Evolutionary conservation across 1,139 yeast genomes (phyloP).

Genomic region (Blastobotrys arbuscula): DNA sequence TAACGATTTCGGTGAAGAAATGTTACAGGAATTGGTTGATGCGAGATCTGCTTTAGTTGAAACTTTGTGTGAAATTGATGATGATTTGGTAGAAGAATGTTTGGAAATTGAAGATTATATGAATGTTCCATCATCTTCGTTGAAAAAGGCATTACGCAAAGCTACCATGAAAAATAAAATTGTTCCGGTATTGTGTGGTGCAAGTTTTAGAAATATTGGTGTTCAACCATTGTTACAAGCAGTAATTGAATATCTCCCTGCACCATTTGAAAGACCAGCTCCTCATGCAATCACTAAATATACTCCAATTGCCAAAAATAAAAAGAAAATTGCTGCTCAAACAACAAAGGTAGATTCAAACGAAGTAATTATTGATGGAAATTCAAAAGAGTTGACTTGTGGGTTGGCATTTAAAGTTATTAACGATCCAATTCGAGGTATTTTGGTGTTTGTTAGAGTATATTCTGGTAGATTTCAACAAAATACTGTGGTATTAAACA

Average conservation of each 20-base stretch:
- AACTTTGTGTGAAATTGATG: conserved; percentile 77
- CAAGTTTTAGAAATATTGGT: conserved; percentile 88
- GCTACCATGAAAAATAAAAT: conserved; percentile 55
- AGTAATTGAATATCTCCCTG: conserved; percentile 67
- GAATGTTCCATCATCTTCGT: conserved; percentile 44
- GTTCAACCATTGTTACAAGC: conserved; percentile 93
- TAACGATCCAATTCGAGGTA: conserved; percentile 73
- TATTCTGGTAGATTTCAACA: conserved; percentile 72
- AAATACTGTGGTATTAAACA: conserved; percentile 58
- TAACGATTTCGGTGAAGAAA: conserved; percentile 30
- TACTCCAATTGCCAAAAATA: conserved; percentile 6
- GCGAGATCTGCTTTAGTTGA: conserved; percentile 78
- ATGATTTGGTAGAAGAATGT: conserved; percentile 66
- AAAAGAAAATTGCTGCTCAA: conserved; percentile 19
- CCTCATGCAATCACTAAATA: conserved; percentile 43
- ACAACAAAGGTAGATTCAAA: conserved; percentile 29
- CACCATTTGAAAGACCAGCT: conserved; percentile 59
- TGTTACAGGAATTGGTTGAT: conserved; percentile 44
- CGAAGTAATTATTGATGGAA: conserved; percentile 46
- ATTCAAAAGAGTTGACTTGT: conserved; percentile 56
- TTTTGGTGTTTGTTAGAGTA: conserved; percentile 80
- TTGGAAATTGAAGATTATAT: conserved; percentile 60
- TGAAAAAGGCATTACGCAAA: conserved; percentile 54
- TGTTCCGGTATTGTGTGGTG: conserved; percentile 86
- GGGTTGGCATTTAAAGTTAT: conserved; percentile 89